These are phyloP conservation scores for Trametes cubensis DNA, from an alignment of 768 basidiomycete species.

Conservation along the genomic window DNA sequence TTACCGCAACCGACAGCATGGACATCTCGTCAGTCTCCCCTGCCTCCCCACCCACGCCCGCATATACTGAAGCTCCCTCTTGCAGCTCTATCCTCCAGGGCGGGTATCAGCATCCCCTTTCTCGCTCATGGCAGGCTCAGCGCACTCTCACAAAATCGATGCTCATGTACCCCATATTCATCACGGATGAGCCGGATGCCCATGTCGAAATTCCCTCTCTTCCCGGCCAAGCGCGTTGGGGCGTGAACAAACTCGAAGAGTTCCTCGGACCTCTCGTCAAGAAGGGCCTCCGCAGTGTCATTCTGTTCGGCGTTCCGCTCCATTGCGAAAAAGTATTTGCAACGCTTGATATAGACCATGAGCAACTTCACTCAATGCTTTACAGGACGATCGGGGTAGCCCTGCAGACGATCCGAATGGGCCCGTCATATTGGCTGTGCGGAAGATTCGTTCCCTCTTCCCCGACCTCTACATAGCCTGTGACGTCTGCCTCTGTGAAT, in stretches of 20 bases:
- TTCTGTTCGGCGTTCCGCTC: constrained; percentile 91
- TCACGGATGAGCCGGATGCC: constrained; percentile 92
- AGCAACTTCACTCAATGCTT: not conserved
- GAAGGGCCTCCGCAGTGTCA: constrained; percentile 90
- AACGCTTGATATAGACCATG: not conserved
- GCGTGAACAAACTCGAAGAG: constrained; percentile 85
- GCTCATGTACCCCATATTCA: constrained; percentile 99
- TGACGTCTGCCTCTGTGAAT: constrained; percentile 99
- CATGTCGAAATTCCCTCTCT: constrained; percentile 74
- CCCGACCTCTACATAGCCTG: constrained; percentile 87
- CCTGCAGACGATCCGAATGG: constrained; percentile 89
- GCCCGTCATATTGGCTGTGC: constrained; percentile 93
- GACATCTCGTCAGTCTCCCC: constrained; percentile 23
- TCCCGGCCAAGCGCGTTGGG: constrained; percentile 92
- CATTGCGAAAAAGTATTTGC: constrained; percentile 68
- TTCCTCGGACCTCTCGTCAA: constrained; percentile 87
- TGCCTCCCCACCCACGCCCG: not conserved
- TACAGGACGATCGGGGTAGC: constrained; percentile 77
- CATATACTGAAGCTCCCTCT: not conserved
- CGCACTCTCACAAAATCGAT: constrained; percentile 84
- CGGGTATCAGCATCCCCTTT: constrained; percentile 90
- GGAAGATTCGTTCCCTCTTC: constrained; percentile 72
- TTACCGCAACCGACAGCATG: constrained; percentile 4
- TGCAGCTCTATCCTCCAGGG: constrained; percentile 82
- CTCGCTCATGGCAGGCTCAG: constrained; percentile 85